phyloP scores from a whole-genome alignment of 176 grass and related monocot species.

The Oryza meridionalis region DNA sequence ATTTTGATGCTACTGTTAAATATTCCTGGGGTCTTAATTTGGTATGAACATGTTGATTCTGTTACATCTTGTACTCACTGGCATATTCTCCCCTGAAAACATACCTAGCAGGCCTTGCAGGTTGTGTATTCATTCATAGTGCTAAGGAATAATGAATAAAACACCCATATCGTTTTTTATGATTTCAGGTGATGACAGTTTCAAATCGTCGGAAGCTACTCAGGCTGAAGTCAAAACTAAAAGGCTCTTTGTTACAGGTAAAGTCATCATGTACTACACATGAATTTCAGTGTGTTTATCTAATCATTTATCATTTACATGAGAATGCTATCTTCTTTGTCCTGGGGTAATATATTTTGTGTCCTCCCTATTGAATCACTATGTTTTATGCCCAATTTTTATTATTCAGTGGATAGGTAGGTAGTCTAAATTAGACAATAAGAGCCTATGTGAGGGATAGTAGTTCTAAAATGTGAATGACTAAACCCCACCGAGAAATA shows the following conservation, averaged over 20 bases:
- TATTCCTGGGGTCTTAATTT: neutral
- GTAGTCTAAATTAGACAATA: slow-evolving; percentile 1
- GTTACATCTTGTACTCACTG: slow-evolving; percentile 19
- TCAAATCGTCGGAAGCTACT: slow-evolving; percentile 60
- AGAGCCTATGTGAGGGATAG: neutral
- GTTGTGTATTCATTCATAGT: slow-evolving; percentile 9
- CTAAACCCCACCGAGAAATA: neutral
- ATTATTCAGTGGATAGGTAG: neutral
- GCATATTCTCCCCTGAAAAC: neutral
- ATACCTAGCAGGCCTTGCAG: neutral
- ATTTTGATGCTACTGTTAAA: neutral
- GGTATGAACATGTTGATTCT: neutral
- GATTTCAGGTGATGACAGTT: slow-evolving; percentile 53
- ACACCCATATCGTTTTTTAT: neutral
- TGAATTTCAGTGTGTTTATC: slow-evolving; percentile 27
- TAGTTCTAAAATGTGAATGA: neutral
- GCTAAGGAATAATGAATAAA: slow-evolving; percentile 6
- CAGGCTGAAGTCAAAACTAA: slow-evolving; percentile 67
- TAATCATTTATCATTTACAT: slow-evolving; percentile 27
- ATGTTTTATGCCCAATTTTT: slow-evolving; percentile 4
- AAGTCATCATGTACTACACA: neutral
- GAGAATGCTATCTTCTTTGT: slow-evolving; percentile 1
- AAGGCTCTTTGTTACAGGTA: slow-evolving; percentile 96
- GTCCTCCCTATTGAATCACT: neutral
- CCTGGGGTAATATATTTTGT: slow-evolving; percentile 15